Conservation (phyloP, 208 protist genomes). For the Endotrypanum monterogeii region DNA sequence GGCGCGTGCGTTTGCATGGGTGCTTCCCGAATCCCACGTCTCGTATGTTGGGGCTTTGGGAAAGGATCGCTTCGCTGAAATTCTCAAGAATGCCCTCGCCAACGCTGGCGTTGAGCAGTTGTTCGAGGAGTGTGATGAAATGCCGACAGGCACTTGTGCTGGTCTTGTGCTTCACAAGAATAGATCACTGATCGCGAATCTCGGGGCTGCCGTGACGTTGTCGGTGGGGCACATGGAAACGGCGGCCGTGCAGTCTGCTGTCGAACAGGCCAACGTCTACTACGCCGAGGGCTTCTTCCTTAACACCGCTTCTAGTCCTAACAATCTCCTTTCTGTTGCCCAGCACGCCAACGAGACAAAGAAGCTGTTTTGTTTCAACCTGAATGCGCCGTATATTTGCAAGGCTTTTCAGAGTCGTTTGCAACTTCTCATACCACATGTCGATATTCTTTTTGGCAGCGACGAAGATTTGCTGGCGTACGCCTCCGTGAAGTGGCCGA, state of each 20-base stretch:
- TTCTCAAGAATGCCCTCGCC: slow-evolving; percentile 60
- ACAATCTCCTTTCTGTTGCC: slow-evolving; percentile 69
- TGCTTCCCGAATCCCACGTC: slow-evolving; percentile 36
- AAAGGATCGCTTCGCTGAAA: slow-evolving; percentile 88
- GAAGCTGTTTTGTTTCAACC: slow-evolving; percentile 95
- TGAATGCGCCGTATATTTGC: slow-evolving; percentile 95
- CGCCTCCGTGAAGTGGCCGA: slow-evolving; percentile 55
- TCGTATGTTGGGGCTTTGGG: slow-evolving; percentile 93
- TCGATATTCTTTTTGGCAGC: slow-evolving; percentile 96
- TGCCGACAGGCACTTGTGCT: slow-evolving; percentile 96
- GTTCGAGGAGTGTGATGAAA: slow-evolving; percentile 63
- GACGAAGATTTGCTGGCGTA: slow-evolving; percentile 92
- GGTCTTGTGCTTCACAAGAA: slow-evolving; percentile 93
- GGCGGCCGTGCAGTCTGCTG: slow-evolving; percentile 41
- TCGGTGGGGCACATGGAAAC: slow-evolving; percentile 75
- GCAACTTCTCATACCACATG: slow-evolving; percentile 85
- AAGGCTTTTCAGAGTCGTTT: slow-evolving; percentile 88
- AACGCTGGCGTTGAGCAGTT: slow-evolving; percentile 72
- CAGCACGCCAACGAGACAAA: slow-evolving; percentile 81
- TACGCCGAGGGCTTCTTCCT: slow-evolving; percentile 95
- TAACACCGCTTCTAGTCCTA: slow-evolving; percentile 91
- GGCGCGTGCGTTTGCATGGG: slow-evolving; percentile 88
- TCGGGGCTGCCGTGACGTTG: slow-evolving; percentile 92
- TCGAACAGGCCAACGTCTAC: slow-evolving; percentile 73
- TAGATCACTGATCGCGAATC: slow-evolving; percentile 93